Conservation (phyloP, 306 rosid species). For the Begonia loranthoides region DNA sequence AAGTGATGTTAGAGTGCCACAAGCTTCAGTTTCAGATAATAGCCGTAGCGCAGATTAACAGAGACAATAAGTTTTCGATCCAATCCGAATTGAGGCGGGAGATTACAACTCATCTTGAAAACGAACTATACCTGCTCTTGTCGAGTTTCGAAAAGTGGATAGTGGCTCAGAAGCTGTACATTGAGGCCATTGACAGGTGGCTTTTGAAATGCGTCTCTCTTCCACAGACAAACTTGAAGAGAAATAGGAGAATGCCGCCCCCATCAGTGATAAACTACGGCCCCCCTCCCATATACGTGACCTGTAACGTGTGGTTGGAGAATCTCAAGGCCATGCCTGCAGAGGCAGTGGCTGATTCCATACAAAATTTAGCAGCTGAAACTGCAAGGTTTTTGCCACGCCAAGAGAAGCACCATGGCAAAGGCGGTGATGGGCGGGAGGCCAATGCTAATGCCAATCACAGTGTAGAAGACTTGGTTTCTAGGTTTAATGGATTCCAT, state of each 20-base stretch:
- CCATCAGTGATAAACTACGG: constrained; percentile 16
- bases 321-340: constrained; percentile 21
- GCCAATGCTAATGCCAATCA: no score
- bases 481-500: constrained; percentile 50
- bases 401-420: constrained; percentile 50
- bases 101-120: constrained; percentile 50
- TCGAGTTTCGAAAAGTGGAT: constrained; percentile 69
- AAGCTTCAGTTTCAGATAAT: constrained; percentile 61
- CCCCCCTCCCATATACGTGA: constrained; percentile 70
- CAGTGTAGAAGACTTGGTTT: constrained; percentile 29
- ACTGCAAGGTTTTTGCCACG: constrained; percentile 48
- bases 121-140: constrained; percentile 45
- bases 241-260: constrained; percentile 25
- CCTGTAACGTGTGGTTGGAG: constrained; percentile 55
- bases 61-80: constrained; percentile 37
- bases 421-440: constrained; percentile 13
- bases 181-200: constrained; percentile 64
- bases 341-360: constrained; percentile 47
- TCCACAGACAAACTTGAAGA: constrained; percentile 35
- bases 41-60: constrained; percentile 31
- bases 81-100: constrained; percentile 58
- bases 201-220: constrained; percentile 49
- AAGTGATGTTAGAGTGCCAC: constrained; percentile 81
- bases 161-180: constrained; percentile 63
- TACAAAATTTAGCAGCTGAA: constrained; percentile 46